A percentile compares a stretch with the other conserved stretches of the same genome.
These are phyloP conservation scores for Sarcodon aspratus DNA, from an alignment of 768 basidiomycete genomes.

Conservation along the genomic window DNA sequence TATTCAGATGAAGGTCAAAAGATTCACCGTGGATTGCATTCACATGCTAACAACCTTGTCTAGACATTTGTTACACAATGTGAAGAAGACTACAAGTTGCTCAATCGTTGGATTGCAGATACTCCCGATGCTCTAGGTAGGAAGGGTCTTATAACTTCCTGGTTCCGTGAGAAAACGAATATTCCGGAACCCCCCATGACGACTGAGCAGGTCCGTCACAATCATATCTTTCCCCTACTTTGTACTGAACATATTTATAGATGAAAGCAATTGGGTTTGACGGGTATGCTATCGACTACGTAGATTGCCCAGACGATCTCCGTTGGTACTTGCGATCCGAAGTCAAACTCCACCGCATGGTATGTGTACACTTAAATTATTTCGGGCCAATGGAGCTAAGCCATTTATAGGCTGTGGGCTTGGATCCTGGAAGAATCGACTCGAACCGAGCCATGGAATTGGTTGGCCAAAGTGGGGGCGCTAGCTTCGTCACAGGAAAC, in stretches of 20 bases:
- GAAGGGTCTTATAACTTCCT: slow-evolving; percentile 48
- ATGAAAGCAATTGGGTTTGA: slow-evolving; percentile 57
- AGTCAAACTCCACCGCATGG: slow-evolving; percentile 61
- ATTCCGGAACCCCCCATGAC: slow-evolving; percentile 43
- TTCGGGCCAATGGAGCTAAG: neutral
- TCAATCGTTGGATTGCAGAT: slow-evolving; percentile 65
- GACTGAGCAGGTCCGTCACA: slow-evolving; percentile 37
- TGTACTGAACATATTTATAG: slow-evolving; percentile 24
- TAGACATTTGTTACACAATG: slow-evolving; percentile 84
- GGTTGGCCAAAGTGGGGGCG: slow-evolving; percentile 44
- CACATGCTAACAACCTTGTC: neutral
- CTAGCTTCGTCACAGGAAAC: slow-evolving; percentile 48
- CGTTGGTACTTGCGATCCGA: slow-evolving; percentile 56
- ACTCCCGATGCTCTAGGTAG: slow-evolving; percentile 37
- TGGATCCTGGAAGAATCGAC: slow-evolving; percentile 37
- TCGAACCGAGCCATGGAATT: slow-evolving; percentile 46
- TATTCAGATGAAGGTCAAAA: slow-evolving; percentile 51
- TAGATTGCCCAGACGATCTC: slow-evolving; percentile 69
- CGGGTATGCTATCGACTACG: slow-evolving; percentile 72
- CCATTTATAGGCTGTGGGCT: slow-evolving; percentile 44
- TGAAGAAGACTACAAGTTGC: slow-evolving; percentile 64
- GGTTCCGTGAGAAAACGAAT: slow-evolving; percentile 43
- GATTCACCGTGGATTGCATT: neutral
- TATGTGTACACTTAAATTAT: slow-evolving; percentile 21
- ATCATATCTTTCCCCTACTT: neutral